phyloP scores from a whole-genome alignment of 75 land plant species.

The Ceratopteris richardii region DNA sequence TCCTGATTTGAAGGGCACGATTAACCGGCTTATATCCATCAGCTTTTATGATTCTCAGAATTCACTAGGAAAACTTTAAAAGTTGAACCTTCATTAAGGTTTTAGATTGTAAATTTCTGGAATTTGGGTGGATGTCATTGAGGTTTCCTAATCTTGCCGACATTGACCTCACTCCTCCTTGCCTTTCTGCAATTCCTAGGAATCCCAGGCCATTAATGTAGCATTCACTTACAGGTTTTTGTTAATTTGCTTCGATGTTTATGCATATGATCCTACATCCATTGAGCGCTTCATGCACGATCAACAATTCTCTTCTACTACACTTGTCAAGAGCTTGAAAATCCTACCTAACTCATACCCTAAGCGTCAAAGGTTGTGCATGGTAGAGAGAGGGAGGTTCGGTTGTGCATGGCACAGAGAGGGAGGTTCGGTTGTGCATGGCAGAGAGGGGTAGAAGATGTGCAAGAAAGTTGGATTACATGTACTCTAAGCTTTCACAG shows the following conservation, averaged over 20 bases:
- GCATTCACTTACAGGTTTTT: conserved; percentile 23
- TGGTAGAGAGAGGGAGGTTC: too few species aligned
- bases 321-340: conserved; percentile 26
- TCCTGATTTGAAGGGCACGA: too few species aligned
- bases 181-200: conserved; percentile 13
- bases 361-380: conserved; percentile 21
- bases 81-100: conserved; percentile 23
- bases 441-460: too few species aligned
- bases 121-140: conserved; percentile 19
- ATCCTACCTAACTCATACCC: conserved; percentile 23
- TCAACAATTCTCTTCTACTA: conserved; percentile 26
- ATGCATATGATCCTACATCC: conserved; percentile 20
- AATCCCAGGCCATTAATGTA: conserved; percentile 7
- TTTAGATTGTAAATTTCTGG: conserved; percentile 31
- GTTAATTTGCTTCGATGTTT: conserved; percentile 14
- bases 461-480: too few species aligned
- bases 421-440: too few species aligned
- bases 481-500: too few species aligned
- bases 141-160: conserved; percentile 33
- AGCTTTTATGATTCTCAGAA: too few species aligned
- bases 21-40: too few species aligned
- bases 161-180: conserved; percentile 28
- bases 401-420: too few species aligned
- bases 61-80: too few species aligned
- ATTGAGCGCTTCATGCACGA: conserved; percentile 25